Conservation (phyloP, 495 filamentous ascomycete species). For the Penicillium coffeae region DNA sequence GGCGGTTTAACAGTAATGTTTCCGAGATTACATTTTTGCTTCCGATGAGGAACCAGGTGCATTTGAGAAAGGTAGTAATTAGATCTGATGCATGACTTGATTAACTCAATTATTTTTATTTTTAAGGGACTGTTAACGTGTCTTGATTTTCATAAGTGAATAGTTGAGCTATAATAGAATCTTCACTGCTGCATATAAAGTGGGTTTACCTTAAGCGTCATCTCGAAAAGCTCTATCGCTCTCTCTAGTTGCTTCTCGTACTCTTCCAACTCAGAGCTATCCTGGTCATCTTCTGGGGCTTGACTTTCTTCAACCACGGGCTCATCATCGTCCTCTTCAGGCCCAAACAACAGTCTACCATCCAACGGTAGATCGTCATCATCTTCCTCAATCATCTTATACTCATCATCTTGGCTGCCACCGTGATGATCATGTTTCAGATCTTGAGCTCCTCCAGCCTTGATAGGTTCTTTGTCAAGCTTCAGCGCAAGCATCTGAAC, state of each 20-base stretch:
- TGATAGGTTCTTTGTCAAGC: no score
- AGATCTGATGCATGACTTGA: no score
- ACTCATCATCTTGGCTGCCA: conserved; percentile 5
- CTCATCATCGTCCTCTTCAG: neutral
- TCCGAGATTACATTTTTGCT: no score
- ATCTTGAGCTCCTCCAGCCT: no score
- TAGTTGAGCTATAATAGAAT: no score
- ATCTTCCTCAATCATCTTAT: conserved; percentile 8
- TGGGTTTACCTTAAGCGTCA: conserved; percentile 17
- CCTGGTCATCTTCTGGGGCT: conserved; percentile 8
- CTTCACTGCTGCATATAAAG: no score
- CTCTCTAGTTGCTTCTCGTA: conserved; percentile 23
- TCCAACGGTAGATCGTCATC: neutral
- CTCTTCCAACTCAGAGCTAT: conserved; percentile 14
- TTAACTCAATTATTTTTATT: no score
- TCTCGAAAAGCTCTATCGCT: conserved; percentile 23
- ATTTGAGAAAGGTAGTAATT: no score
- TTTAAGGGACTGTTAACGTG: no score
- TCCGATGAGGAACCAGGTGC: no score
- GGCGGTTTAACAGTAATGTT: no score
- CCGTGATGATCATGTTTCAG: conserved; percentile 10
- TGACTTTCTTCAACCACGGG: conserved; percentile 1
- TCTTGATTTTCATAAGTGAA: conserved; percentile 11
- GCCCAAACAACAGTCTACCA: neutral
- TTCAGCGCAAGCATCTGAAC: no score